These are phyloP conservation scores for Petunia secreta DNA, from an alignment of 257 asterid species.

Conservation along the genomic window DNA sequence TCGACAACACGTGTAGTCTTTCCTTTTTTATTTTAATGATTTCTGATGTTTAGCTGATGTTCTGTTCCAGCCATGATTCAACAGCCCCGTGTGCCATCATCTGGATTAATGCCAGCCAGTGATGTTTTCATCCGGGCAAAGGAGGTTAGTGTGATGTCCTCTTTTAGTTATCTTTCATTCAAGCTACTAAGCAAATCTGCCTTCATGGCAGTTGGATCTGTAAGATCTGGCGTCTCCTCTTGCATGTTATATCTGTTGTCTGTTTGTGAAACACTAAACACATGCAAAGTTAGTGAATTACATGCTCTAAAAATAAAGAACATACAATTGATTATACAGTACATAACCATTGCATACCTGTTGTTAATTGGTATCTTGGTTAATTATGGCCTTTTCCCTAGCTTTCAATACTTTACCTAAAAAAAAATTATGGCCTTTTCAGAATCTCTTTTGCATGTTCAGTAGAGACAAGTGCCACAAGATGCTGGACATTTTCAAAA, in stretches of 20 bases:
- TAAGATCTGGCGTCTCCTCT: not conserved
- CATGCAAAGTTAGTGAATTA: not conserved
- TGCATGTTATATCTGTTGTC: slow-evolving; percentile 10
- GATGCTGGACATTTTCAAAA: not conserved
- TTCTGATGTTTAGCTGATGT: slow-evolving; percentile 21
- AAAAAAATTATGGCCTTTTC: not conserved
- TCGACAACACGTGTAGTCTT: not conserved
- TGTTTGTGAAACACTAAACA: not conserved
- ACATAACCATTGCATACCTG: not conserved
- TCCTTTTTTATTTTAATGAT: slow-evolving; percentile 28
- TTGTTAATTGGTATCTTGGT: slow-evolving; percentile 12
- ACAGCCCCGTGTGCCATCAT: slow-evolving; percentile 85
- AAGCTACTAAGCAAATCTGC: not conserved
- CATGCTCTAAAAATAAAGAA: not conserved
- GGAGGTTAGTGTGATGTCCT: slow-evolving; percentile 60
- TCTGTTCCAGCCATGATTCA: slow-evolving; percentile 83
- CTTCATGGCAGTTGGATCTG: not conserved
- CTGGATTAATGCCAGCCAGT: slow-evolving; percentile 88
- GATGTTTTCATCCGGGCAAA: slow-evolving; percentile 84
- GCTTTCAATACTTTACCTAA: no score
- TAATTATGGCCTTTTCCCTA: not conserved
- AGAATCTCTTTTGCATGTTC: not conserved
- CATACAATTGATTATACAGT: not conserved
- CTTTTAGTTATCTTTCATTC: slow-evolving; percentile 27
- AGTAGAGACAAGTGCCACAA: not conserved